Base-by-base conservation (phyloP, 2,329 filamentous ascomycete species). In the Exophiala sideris region DNA sequence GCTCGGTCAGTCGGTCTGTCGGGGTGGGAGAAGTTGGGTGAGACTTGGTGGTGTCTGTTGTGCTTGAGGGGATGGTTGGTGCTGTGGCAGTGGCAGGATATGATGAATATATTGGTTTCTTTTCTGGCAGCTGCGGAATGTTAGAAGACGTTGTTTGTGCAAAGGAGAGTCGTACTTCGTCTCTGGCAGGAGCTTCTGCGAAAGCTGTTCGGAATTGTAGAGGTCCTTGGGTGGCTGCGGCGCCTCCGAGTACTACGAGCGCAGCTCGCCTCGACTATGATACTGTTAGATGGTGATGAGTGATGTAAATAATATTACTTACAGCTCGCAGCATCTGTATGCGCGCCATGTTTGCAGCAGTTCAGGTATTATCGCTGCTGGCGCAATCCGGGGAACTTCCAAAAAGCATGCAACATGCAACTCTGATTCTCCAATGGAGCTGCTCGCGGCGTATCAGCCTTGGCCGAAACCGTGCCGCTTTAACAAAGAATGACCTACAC, bases 1-100 rank as follows among this genome's bases (percentile, higher is more conserved):
- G 85, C 33, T 79, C 80, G 55, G 94, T 90, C 35, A 99, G 83
- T 46, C 91, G 87, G 73, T 96, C 91, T 61, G 94, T 97, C 11
- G 91, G 91, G 18, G 91, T 90, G 11, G 89, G 89, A 59, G 70
- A 71, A 42, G 36, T 51, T 45, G 41, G 56, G 20, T 51, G 50
- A 18, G 50, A 54, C 20, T 45, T 54, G 8, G 56, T 50, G 9
- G 48, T 8, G 5, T 5, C 50, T 21, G 56, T 44, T 14, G 58
- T 57, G 11, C 55, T 52, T 6, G 52, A 18, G n/a, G 57, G 56
- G 12, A 59, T 52, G 39, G 56, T 42, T 3, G 57, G 47, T 16
- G 46, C 20, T 2, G 58, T 51, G 14, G 56, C 48, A 16, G 45
- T 48, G 14, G 45, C 45, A 24, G 56, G 44, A 38, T 55, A 55